Evolutionary conservation across 176 grass and related monocot species (phyloP).

Genomic region (Paspalum notatum): DNA sequence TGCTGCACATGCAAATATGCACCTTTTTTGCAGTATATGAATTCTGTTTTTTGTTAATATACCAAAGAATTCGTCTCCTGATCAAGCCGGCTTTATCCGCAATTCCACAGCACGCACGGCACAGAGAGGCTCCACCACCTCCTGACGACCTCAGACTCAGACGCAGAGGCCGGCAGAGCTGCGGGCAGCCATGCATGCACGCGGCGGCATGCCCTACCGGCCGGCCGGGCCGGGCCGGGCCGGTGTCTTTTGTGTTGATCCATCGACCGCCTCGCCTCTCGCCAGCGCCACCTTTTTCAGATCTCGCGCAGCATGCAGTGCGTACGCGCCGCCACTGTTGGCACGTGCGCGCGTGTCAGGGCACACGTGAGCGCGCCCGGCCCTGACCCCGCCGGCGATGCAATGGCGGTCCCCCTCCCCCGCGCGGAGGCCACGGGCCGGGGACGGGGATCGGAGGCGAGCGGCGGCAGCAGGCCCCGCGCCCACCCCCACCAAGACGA

Average conservation of each 20-base stretch:
- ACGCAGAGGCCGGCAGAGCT: background rate
- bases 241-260: background rate
- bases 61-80: no score
- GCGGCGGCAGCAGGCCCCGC: background rate
- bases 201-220: constrained; percentile 1
- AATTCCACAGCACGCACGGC: background rate
- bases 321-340: constrained; percentile 46
- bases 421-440: constrained; percentile 14
- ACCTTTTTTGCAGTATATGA: no score
- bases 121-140: background rate
- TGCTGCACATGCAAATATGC: no score
- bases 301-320: constrained; percentile 12
- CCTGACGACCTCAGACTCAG: no score
- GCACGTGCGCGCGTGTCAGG: constrained; percentile 52
- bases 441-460: background rate
- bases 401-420: background rate
- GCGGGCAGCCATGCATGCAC: background rate
- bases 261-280: background rate
- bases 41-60: no score
- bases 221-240: background rate
- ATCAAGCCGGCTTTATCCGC: no score
- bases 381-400: background rate
- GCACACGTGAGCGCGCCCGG: constrained; percentile 42
- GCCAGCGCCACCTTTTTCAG: constrained; percentile 14
- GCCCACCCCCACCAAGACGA: background rate